Percentiles rank a stretch among this genome's conserved stretches.
These are phyloP conservation scores for Gremmenia infestans DNA, from an alignment of 2,329 filamentous ascomycete species.

Conservation along the genomic window DNA sequence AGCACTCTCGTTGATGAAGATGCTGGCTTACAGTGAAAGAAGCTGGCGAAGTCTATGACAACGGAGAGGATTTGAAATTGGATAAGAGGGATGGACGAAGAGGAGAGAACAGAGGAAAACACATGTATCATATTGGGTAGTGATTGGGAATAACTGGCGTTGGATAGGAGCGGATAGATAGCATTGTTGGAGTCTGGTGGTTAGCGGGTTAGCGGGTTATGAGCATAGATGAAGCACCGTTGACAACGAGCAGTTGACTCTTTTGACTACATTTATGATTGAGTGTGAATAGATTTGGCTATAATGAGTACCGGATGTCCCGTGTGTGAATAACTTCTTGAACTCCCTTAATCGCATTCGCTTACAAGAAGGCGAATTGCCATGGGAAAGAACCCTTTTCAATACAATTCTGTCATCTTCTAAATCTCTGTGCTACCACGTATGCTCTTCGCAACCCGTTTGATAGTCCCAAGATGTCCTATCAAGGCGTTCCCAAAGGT, in stretches of 20 bases:
- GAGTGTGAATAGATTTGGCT: background rate
- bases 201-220: background rate
- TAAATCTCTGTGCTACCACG: too few relatives aligned
- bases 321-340: too few relatives aligned
- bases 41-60: background rate
- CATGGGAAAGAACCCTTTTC: background rate
- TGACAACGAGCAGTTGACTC: background rate
- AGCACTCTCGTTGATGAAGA: slow-evolving; percentile 32
- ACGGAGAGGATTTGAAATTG: background rate
- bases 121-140: slow-evolving; percentile 1
- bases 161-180: background rate
- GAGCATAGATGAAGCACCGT: background rate
- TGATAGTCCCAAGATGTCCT: too few relatives aligned
- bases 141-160: background rate
- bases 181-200: background rate
- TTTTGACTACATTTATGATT: background rate
- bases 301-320: too few relatives aligned
- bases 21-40: slow-evolving; percentile 5
- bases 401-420: too few relatives aligned
- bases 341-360: too few relatives aligned
- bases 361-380: background rate
- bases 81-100: background rate
- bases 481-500: too few relatives aligned
- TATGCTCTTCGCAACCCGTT: too few relatives aligned
- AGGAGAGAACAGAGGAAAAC: background rate